These are phyloP conservation scores for Trifolium dubium DNA, from an alignment of 306 rosid species.

Conservation along the genomic window DNA sequence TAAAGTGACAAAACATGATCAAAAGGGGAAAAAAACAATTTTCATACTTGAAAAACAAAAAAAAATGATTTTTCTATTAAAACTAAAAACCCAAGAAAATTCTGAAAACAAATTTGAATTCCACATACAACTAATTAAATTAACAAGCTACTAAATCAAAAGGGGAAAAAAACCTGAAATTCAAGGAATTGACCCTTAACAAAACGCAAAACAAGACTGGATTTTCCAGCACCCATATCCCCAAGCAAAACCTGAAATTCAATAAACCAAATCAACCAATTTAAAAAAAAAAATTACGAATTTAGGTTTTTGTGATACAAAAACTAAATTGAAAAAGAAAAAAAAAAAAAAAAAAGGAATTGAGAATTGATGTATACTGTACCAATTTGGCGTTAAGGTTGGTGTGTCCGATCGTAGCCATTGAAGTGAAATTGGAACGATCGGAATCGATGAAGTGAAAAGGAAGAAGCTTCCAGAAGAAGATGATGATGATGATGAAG, in stretches of 20 bases:
- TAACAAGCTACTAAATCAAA: background rate
- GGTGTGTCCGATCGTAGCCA: slow-evolving; percentile 58
- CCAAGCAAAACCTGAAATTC: slow-evolving; percentile 58
- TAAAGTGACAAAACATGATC: background rate
- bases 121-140: background rate
- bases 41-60: background rate
- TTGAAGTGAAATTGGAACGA: slow-evolving; percentile 43
- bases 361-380: slow-evolving; percentile 18
- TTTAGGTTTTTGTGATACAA: background rate
- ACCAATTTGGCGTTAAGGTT: slow-evolving; percentile 60
- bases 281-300: too few species aligned
- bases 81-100: background rate
- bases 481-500: background rate
- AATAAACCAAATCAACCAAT: background rate
- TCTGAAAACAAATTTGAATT: background rate
- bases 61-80: background rate
- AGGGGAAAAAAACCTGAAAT: slow-evolving; percentile 46
- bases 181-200: slow-evolving; percentile 65
- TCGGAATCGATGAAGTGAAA: slow-evolving; percentile 11
- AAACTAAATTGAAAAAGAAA: background rate
- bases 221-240: slow-evolving; percentile 63
- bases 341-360: background rate
- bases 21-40: background rate
- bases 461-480: slow-evolving; percentile 34
- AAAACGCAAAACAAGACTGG: slow-evolving; percentile 61